Evolutionary conservation across 192 early-diverging fungal genomes (phyloP).

Genomic region (Jimgerdemannia flammicorona): DNA sequence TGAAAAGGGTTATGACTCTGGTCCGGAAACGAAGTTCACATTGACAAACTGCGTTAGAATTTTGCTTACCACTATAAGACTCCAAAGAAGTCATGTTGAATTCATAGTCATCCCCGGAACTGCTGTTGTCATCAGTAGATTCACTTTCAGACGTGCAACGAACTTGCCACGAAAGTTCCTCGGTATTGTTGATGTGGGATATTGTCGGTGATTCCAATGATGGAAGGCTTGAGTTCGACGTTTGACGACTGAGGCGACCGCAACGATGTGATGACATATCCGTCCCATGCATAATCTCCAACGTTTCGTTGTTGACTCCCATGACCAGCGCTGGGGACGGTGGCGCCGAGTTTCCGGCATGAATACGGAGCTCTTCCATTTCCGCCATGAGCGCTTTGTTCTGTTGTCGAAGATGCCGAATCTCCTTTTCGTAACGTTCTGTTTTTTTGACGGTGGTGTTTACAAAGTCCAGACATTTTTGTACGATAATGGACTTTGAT

Average conservation of each 20-base stretch:
- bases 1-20: too few relatives aligned
- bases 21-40: too few relatives aligned
- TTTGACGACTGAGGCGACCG: background rate
- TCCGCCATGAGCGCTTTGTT: background rate
- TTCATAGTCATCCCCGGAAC: background rate
- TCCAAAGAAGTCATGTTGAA: background rate
- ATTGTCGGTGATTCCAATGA: background rate
- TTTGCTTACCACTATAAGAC: background rate
- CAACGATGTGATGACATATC: background rate
- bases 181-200: background rate
- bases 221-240: background rate
- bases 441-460: slow-evolving; percentile 1
- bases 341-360: background rate
- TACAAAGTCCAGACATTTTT: slow-evolving; percentile 70
- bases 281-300: background rate
- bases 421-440: background rate
- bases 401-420: background rate
- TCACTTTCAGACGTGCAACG: background rate
- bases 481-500: slow-evolving; percentile 77
- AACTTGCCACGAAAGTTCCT: background rate
- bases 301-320: background rate
- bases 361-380: background rate
- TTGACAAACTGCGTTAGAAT: too few relatives aligned
- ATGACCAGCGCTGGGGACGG: background rate
- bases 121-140: background rate